Evolutionary conservation across 2,329 filamentous ascomycete species (phyloP), one percentile per base, ranked within the genome.

Genomic region (Pseudohalonectria lignicola): DNA sequence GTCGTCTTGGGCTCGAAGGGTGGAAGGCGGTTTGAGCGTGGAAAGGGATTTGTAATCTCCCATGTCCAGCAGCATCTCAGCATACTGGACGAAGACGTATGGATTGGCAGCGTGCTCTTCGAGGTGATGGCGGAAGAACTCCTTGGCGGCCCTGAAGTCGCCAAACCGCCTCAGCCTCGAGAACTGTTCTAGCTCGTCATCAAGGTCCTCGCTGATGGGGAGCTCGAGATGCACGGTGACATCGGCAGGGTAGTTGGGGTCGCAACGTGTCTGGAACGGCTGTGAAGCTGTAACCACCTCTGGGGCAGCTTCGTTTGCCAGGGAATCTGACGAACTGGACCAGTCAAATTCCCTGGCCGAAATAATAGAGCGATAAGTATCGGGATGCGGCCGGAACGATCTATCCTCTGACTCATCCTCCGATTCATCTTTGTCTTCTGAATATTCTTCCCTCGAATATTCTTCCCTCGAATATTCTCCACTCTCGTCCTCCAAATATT

Each of bases 61-160:
- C 36, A 52, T 49, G 29, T 49, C 41, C 15, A 52, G 41, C 4
- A 56, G 39, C 17, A 53, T 36, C n/a, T 53, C 51, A 10, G 48
- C 48, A 16, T 53, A 55, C 15, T 44, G 49, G 10, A 53, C 41
- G 4, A 53, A 40, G 1, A 55, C 40, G 17, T 51, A 49, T 3
- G 51, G 49, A 17, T 47, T 39, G 20, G 20, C 29, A 2, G 48
- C 31, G 37, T 54, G 45, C 5, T 45, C 39, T n/a, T 37, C 38
- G 10, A 56, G 37, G 8, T 49, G 42, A 36, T 46, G 47, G 4
- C 50, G 43, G 34, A 74, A 65, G 57, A 64, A 75, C 43, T 73
- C 61, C 46, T 69, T 66, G 0, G 59, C 64, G 25, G 52, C 65
- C 47, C 50, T 61, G 39, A 70, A 46, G 5, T 39, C 30, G 0